A percentile compares a stretch with the other conserved stretches of the same genome.
Evolutionary conservation across 257 asterid genomes (phyloP).

Genomic region (Eustoma russellianum): DNA sequence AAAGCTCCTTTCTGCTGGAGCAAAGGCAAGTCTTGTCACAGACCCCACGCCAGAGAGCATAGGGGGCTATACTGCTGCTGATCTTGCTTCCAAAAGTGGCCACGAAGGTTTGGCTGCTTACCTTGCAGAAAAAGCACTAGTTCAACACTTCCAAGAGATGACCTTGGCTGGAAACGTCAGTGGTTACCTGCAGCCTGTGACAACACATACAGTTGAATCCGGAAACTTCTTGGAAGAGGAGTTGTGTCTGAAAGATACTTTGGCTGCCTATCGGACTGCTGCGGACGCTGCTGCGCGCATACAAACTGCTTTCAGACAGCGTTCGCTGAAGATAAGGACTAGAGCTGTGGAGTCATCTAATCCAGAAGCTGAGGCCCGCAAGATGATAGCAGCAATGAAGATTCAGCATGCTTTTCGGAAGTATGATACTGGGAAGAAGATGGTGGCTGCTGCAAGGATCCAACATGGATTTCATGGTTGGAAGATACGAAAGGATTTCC

Average conservation of each 20-base stretch:
- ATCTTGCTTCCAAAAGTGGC: constrained; percentile 76
- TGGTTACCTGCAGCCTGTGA: constrained; percentile 57
- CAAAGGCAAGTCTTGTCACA: constrained; percentile 82
- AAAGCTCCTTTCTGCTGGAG: constrained; percentile 81
- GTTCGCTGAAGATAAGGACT: constrained; percentile 41
- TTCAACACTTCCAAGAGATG: constrained; percentile 84
- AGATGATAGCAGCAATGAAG: constrained; percentile 90
- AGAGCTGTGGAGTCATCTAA: constrained; percentile 38
- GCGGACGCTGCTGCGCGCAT: constrained; percentile 99
- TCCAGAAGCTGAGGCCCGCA: constrained; percentile 80
- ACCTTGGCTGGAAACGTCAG: constrained; percentile 88
- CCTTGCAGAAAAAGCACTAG: constrained; percentile 91
- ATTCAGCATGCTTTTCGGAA: constrained; percentile 95
- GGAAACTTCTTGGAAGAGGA: constrained; percentile 67
- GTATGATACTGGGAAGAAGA: constrained; percentile 53
- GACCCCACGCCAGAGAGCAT: constrained; percentile 76
- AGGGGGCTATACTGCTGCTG: constrained; percentile 80
- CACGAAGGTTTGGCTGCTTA: constrained; percentile 91
- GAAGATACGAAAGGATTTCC: constrained; percentile 80
- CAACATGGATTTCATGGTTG: constrained; percentile 78
- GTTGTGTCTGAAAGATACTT: constrained; percentile 59
- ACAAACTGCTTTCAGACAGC: constrained; percentile 91
- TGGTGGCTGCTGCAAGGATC: constrained; percentile 82
- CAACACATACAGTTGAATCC: constrained; percentile 25
- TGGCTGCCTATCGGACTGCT: constrained; percentile 89